phyloP scores from a whole-genome alignment of 2,329 filamentous ascomycete genomes.

The Calonectria honghensis region DNA sequence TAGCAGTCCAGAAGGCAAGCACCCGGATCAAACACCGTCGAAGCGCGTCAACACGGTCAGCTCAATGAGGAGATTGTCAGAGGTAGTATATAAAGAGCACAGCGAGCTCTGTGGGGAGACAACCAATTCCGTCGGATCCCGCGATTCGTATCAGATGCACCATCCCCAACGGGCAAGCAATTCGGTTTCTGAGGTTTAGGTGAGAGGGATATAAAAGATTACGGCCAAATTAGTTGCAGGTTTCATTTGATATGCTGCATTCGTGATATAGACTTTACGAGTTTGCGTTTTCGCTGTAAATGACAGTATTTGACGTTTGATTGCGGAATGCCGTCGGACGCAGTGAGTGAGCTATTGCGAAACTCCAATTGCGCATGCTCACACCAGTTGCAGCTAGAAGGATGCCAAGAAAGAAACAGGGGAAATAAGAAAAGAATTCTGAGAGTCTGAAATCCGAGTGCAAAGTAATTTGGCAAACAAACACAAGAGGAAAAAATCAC shows the following conservation, averaged over 20 bases:
- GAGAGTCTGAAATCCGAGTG: too few species aligned
- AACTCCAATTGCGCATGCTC: too few species aligned
- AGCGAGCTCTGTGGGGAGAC: not conserved
- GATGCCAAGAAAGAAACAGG: too few species aligned
- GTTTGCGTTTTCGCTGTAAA: not conserved
- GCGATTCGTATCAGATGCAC: constrained; percentile 7
- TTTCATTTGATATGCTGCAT: too few species aligned
- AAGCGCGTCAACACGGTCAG: not conserved
- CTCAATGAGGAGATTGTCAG: not conserved
- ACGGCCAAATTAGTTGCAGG: not conserved
- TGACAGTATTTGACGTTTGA: not conserved
- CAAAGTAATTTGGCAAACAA: too few species aligned
- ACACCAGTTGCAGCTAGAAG: too few species aligned
- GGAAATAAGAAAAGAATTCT: too few species aligned
- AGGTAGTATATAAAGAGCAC: not conserved
- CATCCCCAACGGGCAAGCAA: not conserved
- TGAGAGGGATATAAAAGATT: not conserved
- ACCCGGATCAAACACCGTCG: not conserved
- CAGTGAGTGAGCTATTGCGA: too few species aligned
- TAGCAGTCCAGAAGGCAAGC: not conserved
- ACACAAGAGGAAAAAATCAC: too few species aligned
- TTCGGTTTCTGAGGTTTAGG: not conserved
- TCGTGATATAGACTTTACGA: too few species aligned
- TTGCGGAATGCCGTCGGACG: not conserved
- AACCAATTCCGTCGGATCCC: not conserved